Conservation (phyloP, 2,329 filamentous ascomycete species). For the Trichophyton verrucosum region DNA sequence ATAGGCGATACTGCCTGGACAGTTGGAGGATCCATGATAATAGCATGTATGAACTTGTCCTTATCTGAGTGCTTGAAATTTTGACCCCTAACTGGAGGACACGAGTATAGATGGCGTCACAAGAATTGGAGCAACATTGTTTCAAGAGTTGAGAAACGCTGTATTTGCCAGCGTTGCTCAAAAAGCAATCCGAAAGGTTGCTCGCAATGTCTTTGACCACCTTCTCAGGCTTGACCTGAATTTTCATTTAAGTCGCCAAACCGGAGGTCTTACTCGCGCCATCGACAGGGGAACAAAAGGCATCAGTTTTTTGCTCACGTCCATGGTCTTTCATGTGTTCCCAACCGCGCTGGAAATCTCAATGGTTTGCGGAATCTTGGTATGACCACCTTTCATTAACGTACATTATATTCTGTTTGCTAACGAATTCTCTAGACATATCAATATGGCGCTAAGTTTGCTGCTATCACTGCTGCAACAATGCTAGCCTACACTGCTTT, state of each 20-base stretch:
- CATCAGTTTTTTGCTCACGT: slow-evolving; percentile 91
- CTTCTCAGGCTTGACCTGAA: slow-evolving; percentile 76
- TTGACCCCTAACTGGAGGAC: neutral
- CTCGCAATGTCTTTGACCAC: slow-evolving; percentile 85
- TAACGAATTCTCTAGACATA: slow-evolving; percentile 48
- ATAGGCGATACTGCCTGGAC: slow-evolving; percentile 80
- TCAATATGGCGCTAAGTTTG: slow-evolving; percentile 86
- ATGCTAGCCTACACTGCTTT: slow-evolving; percentile 96
- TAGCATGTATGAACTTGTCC: slow-evolving; percentile 53
- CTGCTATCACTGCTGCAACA: slow-evolving; percentile 74
- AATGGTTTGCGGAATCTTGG: slow-evolving; percentile 87
- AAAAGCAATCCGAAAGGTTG: slow-evolving; percentile 85
- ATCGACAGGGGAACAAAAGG: slow-evolving; percentile 97
- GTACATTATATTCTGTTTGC: neutral
- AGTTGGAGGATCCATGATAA: slow-evolving; percentile 80
- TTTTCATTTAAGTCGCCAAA: slow-evolving; percentile 91
- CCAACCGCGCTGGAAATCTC: slow-evolving; percentile 88
- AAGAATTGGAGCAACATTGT: slow-evolving; percentile 75
- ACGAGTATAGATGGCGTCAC: slow-evolving; percentile 56
- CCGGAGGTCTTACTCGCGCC: slow-evolving; percentile 81
- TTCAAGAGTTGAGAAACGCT: slow-evolving; percentile 88
- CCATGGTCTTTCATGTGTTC: slow-evolving; percentile 96
- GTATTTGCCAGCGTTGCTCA: slow-evolving; percentile 95
- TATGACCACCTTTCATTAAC: slow-evolving; percentile 21
- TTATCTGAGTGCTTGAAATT: neutral